Evolutionary conservation across 2,329 filamentous ascomycete species (phyloP), one percentile per base, ranked within the genome.

Genomic region (Fusarium mangiferae): DNA sequence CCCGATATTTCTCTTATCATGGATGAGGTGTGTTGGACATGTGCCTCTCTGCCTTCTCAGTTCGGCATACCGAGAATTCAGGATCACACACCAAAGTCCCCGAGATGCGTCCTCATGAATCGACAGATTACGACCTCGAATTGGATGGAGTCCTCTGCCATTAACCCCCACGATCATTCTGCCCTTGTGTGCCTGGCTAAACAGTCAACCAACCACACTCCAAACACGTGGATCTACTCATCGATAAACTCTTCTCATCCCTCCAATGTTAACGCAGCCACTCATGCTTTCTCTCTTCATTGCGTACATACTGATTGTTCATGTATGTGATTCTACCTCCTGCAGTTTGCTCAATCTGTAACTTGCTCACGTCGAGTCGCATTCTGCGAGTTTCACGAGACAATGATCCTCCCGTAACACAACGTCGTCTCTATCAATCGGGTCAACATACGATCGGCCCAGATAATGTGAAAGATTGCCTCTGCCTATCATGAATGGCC

Each of bases 161-260:
- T 28, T n/a, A 8, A 48, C 28, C 62, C 36, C 44, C 42, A 55
- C 46, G 60, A 62, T 65, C 18, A 48, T 39, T 38, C 56, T 65
- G 24, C 14, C 28, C 17, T 49, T 41, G 54, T 41, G 45, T 67
- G 62, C 65, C 60, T 65, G 48, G 60, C 62, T 62, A 35, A 42
- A 28, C 46, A 44, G 39, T 42, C 48, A 15, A 28, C 68, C 68
- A 68, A 72, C 54, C 70, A 72, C 55, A 49, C 49, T 61, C 36
- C 49, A 70, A 64, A 74, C 71, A 74, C 49, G 66, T 74, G 71
- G 71, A 74, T 68, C 67, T 74, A 72, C 67, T 74, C 57, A 70
- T 45, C 44, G 49, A 67, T 51, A 61, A 61, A 57, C 58, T 72
- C 26, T 58, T 63, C 57, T 24, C 58, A 73, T 61, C 54, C 58